Evolutionary conservation across 73 alveolate genomes (phyloP).

Genomic region (Vitrella brassicaformis): DNA sequence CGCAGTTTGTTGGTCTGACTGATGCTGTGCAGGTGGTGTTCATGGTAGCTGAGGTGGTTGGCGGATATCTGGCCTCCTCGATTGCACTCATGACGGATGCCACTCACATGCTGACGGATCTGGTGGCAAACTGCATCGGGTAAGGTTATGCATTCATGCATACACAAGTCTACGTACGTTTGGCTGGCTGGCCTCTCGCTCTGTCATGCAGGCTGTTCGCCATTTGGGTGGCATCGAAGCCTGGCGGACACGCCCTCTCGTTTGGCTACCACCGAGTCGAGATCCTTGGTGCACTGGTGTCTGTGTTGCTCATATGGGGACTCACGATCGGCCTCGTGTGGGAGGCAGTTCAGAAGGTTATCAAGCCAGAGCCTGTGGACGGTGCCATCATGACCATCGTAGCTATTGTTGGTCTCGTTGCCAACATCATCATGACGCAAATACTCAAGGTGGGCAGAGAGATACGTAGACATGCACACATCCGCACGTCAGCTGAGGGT

Average conservation of each 20-base stretch:
- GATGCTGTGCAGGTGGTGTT: no score
- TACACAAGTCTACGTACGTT: no score
- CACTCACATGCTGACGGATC: constrained; percentile 84
- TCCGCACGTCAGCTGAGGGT: no score
- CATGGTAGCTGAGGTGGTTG: constrained; percentile 53
- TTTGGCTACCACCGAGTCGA: constrained; percentile 91
- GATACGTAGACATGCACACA: no score
- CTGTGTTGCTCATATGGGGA: constrained; percentile 72
- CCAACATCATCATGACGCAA: constrained; percentile 69
- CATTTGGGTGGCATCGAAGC: constrained; percentile 56
- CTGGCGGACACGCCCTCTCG: constrained; percentile 62
- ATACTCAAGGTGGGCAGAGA: no score
- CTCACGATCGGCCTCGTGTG: constrained; percentile 46
- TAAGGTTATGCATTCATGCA: no score
- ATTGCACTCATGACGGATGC: constrained; percentile 92
- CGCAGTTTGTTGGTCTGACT: no score
- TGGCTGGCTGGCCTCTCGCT: no score
- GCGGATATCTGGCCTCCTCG: constrained; percentile 79
- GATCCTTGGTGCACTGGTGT: constrained; percentile 71
- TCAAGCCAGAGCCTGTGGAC: constrained; percentile 45
- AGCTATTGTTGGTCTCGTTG: constrained; percentile 65
- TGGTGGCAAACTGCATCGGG: no score
- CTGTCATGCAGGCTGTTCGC: constrained; percentile 71
- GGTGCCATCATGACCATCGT: constrained; percentile 67
- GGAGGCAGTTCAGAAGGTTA: constrained; percentile 71